Evolutionary conservation across 106 monocot species (phyloP).

Genomic region (Platanthera guangdongensis): DNA sequence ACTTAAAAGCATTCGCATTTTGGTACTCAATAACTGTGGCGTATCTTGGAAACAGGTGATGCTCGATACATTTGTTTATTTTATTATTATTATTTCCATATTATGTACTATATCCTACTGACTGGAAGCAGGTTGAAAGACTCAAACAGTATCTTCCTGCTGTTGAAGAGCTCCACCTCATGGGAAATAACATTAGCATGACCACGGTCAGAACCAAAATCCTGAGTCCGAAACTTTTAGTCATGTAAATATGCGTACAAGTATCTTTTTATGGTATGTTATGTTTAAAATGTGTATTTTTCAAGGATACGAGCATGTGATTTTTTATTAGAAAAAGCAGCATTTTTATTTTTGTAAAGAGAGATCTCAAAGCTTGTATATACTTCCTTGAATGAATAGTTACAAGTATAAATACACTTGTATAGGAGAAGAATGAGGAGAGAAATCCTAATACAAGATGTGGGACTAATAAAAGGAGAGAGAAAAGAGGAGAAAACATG

Average conservation of each 20-base stretch:
- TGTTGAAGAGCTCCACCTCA: conserved; percentile 79
- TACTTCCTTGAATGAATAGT: too few relatives aligned
- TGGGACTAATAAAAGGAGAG: too few relatives aligned
- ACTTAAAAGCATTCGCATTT: conserved; percentile 42
- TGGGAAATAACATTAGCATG: conserved; percentile 57
- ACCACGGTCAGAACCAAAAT: conserved; percentile 37
- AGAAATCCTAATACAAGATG: too few relatives aligned
- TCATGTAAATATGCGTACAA: background rate
- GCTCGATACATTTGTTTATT: background rate
- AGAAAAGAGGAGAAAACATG: too few relatives aligned
- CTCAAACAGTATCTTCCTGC: conserved; percentile 53
- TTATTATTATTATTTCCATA: background rate
- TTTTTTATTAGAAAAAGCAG: background rate
- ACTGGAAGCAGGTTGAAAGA: conserved; percentile 63
- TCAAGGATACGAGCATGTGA: background rate
- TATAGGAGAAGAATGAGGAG: too few relatives aligned
- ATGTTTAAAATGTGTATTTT: background rate
- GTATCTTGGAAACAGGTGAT: conserved; percentile 75
- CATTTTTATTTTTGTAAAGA: too few relatives aligned
- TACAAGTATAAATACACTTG: too few relatives aligned
- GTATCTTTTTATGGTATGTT: background rate
- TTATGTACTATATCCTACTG: conserved; percentile 4
- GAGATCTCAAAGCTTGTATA: too few relatives aligned
- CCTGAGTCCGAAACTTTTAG: background rate
- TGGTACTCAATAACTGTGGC: conserved; percentile 86